Conservation (phyloP, 2,329 filamentous ascomycete genomes). For the Graphiopsis chlorocephala region DNA sequence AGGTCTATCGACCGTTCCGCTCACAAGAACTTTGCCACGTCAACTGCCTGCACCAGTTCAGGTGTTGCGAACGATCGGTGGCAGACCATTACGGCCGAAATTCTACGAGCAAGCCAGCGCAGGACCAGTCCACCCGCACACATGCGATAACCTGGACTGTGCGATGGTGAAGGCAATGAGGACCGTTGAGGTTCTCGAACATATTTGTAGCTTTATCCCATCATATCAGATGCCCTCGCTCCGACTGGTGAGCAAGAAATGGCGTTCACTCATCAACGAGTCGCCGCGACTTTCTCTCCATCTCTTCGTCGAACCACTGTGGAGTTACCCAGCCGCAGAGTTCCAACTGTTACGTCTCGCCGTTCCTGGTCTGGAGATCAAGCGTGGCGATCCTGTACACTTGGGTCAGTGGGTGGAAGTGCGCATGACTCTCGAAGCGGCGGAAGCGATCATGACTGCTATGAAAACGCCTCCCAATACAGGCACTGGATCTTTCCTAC, state of each 20-base stretch:
- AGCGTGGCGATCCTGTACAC: conserved; percentile 22
- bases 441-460: conserved; percentile 17
- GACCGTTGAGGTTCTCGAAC: conserved; percentile 28
- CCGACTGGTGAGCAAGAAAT: conserved; percentile 21
- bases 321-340: conserved; percentile 19
- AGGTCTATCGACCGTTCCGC: too few species aligned
- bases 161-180: conserved; percentile 23
- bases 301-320: conserved; percentile 25
- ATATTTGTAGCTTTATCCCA: conserved; percentile 22
- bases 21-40: background rate
- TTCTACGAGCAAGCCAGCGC: background rate
- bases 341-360: conserved; percentile 25
- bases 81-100: background rate
- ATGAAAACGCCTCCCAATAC: too few species aligned
- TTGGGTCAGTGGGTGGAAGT: conserved; percentile 29
- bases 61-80: background rate
- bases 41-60: background rate
- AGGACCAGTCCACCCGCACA: background rate
- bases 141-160: conserved; percentile 17
- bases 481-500: too few species aligned
- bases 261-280: conserved; percentile 19
- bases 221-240: conserved; percentile 22
- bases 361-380: conserved; percentile 26
- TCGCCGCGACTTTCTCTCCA: conserved; percentile 28
- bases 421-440: conserved; percentile 22